Percentiles rank a stretch among this genome's conserved stretches.
Conservation (phyloP, 257 asterid genomes). For the Fraxinus americana region DNA sequence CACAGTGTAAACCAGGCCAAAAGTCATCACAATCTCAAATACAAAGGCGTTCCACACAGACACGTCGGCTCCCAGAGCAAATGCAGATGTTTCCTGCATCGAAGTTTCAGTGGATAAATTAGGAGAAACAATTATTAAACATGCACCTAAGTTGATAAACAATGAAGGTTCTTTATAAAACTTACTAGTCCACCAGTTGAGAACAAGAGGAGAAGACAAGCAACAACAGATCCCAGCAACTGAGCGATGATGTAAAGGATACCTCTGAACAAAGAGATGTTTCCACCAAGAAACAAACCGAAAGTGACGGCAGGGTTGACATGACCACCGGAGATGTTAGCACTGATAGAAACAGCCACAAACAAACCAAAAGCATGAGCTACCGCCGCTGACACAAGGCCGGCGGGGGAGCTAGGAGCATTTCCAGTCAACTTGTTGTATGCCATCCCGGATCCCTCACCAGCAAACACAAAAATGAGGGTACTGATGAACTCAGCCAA, state of each 20-base stretch:
- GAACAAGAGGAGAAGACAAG: conserved; percentile 58
- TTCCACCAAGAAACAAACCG: conserved; percentile 66
- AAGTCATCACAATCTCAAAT: conserved; percentile 55
- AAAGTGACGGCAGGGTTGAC: conserved; percentile 74
- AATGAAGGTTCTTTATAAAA: not conserved
- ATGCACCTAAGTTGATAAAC: too few relatives aligned
- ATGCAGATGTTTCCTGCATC: conserved; percentile 32
- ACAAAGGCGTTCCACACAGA: conserved; percentile 44
- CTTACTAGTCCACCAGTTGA: conserved; percentile 59
- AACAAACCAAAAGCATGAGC: conserved; percentile 58
- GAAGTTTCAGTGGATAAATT: too few relatives aligned
- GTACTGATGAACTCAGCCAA: conserved; percentile 43
- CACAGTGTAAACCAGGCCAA: conserved; percentile 59
- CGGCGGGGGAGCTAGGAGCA: conserved; percentile 36
- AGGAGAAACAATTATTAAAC: too few relatives aligned
- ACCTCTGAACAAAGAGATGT: conserved; percentile 60
- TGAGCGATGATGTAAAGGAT: conserved; percentile 62
- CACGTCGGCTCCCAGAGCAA: conserved; percentile 24
- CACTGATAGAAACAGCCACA: conserved; percentile 46
- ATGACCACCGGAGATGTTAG: conserved; percentile 75
- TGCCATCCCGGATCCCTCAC: conserved; percentile 62
- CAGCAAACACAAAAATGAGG: conserved; percentile 9
- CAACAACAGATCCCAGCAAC: conserved; percentile 55
- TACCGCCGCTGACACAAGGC: conserved; percentile 51
- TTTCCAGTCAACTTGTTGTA: conserved; percentile 42